A percentile compares a stretch with the other conserved stretches of the same genome.
Evolutionary conservation across 2,329 filamentous ascomycete genomes (phyloP).

Genomic region (Daldinia eschscholtzii): DNA sequence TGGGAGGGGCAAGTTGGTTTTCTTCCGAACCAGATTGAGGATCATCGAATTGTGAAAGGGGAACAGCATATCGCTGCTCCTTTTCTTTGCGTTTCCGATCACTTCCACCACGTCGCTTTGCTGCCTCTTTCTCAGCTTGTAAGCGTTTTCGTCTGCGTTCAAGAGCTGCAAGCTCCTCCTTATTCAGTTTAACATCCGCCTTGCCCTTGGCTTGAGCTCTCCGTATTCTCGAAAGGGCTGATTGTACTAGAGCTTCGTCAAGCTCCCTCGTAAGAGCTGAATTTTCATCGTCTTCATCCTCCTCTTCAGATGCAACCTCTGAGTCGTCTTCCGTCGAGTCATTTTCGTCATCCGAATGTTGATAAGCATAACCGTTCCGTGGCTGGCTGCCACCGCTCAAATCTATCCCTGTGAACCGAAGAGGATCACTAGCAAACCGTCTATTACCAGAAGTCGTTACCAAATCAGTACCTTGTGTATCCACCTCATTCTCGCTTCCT

Average conservation of each 20-base stretch:
- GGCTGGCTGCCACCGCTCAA: slow-evolving; percentile 60
- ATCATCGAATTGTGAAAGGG: slow-evolving; percentile 65
- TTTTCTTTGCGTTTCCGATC: slow-evolving; percentile 57
- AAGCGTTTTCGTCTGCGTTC: slow-evolving; percentile 75
- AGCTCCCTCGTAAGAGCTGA: slow-evolving; percentile 71
- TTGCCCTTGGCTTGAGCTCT: slow-evolving; percentile 81
- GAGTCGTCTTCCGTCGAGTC: slow-evolving; percentile 64
- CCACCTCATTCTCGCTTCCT: slow-evolving; percentile 67
- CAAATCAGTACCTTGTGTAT: slow-evolving; percentile 68
- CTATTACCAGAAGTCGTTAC: slow-evolving; percentile 58
- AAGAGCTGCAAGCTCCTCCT: slow-evolving; percentile 83
- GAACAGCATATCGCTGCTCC: slow-evolving; percentile 65
- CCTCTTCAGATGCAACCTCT: slow-evolving; percentile 61
- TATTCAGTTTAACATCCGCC: slow-evolving; percentile 82
- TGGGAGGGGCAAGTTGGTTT: slow-evolving; percentile 58
- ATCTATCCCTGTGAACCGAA: slow-evolving; percentile 72
- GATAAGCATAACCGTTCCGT: slow-evolving; percentile 56
- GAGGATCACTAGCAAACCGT: slow-evolving; percentile 70
- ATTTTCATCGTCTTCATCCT: slow-evolving; percentile 66
- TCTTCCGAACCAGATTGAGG: slow-evolving; percentile 55
- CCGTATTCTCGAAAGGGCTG: slow-evolving; percentile 83
- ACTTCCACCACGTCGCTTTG: slow-evolving; percentile 56
- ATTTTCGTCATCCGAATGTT: slow-evolving; percentile 58
- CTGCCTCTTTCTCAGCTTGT: slow-evolving; percentile 62
- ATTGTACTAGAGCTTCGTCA: slow-evolving; percentile 82